These are phyloP conservation scores for Neolentinus lepideus DNA, from an alignment of 1,284 basidiomycete genomes.

Conservation along the genomic window DNA sequence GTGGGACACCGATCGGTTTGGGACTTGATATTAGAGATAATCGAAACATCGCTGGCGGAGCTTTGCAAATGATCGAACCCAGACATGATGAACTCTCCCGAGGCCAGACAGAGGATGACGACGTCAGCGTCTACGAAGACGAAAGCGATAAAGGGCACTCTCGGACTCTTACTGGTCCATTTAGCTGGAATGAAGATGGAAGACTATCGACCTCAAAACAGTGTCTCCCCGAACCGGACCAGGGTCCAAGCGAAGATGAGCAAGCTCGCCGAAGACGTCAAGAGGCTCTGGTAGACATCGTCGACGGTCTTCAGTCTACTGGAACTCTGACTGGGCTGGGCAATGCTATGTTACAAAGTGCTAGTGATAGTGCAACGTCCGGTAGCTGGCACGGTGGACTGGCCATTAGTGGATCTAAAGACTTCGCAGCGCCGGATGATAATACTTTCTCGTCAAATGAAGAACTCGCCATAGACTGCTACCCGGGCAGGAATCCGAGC, in stretches of 20 bases:
- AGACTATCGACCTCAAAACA: not conserved
- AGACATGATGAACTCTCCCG: not conserved
- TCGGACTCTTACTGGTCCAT: not conserved
- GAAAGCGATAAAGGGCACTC: not conserved
- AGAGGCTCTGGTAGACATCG: constrained; percentile 35
- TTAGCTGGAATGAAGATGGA: not conserved
- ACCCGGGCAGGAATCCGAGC: not conserved
- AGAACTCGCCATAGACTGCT: not conserved
- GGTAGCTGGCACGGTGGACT: constrained; percentile 24
- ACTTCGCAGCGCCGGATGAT: constrained; percentile 12
- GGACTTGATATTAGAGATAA: constrained; percentile 13
- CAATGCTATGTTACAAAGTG: constrained; percentile 9
- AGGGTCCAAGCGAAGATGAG: constrained; percentile 5
- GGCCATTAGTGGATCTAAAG: constrained; percentile 29
- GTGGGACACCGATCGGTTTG: constrained; percentile 3
- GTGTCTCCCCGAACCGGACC: constrained; percentile 2
- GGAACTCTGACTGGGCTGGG: constrained; percentile 3
- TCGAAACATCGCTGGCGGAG: not conserved
- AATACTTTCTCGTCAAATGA: not conserved
- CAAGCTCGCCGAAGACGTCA: constrained; percentile 23
- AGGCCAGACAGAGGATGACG: not conserved
- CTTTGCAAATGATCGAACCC: not conserved
- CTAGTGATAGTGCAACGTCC: constrained; percentile 9
- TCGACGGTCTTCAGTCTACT: constrained; percentile 27
- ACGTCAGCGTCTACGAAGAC: not conserved